Evolutionary conservation across 176 grass and related monocot species (phyloP).

Genomic region (Bolboschoenus planiculmis): DNA sequence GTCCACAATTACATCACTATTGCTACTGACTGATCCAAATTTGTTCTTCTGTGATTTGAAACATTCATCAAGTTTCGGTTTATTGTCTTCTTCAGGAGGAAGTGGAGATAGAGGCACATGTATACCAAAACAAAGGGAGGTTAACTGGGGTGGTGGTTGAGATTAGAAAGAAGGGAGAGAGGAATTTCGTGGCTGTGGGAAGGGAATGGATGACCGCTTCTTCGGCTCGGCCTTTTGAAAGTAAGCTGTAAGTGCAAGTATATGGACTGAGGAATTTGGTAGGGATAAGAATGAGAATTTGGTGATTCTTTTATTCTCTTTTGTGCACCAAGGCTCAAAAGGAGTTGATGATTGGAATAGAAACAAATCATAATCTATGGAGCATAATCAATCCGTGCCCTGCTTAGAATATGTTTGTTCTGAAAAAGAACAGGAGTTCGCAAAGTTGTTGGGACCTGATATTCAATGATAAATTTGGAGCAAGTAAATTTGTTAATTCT

Average conservation of each 20-base stretch:
- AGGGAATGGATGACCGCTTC: slow-evolving; percentile 43
- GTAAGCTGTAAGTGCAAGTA: neutral
- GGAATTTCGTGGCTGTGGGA: slow-evolving; percentile 33
- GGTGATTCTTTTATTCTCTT: neutral
- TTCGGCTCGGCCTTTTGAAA: slow-evolving; percentile 12
- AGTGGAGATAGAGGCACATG: slow-evolving; percentile 33
- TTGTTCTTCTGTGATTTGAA: neutral
- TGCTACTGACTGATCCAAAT: neutral
- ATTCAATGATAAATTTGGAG: too few relatives aligned
- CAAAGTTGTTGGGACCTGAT: neutral
- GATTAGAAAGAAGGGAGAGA: slow-evolving; percentile 27
- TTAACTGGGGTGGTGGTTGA: slow-evolving; percentile 38
- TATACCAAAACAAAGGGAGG: slow-evolving; percentile 32
- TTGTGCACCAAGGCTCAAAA: neutral
- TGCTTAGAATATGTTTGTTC: neutral
- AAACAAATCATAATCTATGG: neutral
- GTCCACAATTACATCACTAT: neutral
- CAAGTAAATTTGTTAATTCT: neutral
- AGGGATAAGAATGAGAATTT: neutral
- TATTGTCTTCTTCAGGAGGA: slow-evolving; percentile 25
- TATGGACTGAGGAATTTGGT: neutral
- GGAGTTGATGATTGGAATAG: neutral
- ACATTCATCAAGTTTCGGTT: neutral
- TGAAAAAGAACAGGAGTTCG: neutral
- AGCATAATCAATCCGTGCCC: neutral